These are phyloP conservation scores for Pittosporum tobira DNA, from an alignment of 129 eudicot genomes.

Conservation along the genomic window DNA sequence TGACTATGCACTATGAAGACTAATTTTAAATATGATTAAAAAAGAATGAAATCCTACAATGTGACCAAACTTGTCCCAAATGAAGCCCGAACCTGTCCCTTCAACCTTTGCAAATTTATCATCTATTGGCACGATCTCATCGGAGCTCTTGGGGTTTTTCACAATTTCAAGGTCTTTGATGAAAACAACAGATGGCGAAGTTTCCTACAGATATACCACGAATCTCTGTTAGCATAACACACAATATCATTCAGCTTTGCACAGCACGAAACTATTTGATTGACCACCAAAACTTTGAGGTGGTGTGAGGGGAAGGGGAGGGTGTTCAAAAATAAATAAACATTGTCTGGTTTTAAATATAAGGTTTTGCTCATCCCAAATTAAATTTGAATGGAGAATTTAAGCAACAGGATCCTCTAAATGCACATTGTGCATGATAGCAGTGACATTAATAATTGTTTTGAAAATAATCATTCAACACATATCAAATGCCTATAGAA, in stretches of 20 bases:
- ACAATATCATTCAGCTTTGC: not conserved
- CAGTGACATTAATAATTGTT: not conserved
- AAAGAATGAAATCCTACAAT: constrained; percentile 46
- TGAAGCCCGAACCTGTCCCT: constrained; percentile 98
- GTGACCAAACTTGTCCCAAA: constrained; percentile 97
- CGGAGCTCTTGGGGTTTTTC: constrained; percentile 35
- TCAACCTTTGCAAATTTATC: constrained; percentile 66
- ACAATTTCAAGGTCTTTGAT: constrained; percentile 63
- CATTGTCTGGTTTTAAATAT: not conserved
- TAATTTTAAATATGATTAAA: not conserved
- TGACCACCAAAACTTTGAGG: not conserved
- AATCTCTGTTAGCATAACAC: constrained; percentile 14
- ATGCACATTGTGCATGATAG: not conserved
- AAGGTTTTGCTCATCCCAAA: not conserved
- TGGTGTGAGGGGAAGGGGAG: not conserved
- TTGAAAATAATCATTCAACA: not conserved
- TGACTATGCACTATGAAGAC: not conserved
- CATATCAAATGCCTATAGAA: not conserved
- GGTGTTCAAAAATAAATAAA: not conserved
- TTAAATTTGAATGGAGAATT: not conserved
- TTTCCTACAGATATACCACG: constrained; percentile 39
- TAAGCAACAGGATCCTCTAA: not conserved
- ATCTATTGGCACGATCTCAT: constrained; percentile 35
- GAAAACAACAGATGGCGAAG: constrained; percentile 83
- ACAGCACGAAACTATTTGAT: not conserved